Evolutionary conservation across 2,329 filamentous ascomycete genomes (phyloP).

Genomic region (Chaetomiaceae sp.): DNA sequence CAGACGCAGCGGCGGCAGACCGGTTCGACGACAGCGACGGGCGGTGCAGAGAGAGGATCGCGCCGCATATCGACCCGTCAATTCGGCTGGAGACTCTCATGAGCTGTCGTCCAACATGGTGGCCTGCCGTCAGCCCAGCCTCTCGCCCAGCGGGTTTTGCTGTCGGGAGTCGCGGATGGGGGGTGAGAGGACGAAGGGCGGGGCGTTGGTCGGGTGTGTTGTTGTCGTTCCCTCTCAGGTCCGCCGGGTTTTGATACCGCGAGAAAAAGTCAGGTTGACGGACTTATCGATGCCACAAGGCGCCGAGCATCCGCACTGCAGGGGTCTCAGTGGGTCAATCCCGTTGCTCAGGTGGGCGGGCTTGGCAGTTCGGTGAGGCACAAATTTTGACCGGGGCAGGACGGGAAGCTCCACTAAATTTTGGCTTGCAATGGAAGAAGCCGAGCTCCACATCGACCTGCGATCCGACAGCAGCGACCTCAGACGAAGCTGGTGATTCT

Average conservation of each 20-base stretch:
- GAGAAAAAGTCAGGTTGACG: slow-evolving; percentile 17
- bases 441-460: slow-evolving; percentile 11
- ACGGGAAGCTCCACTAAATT: slow-evolving; percentile 7
- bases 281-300: slow-evolving; percentile 13
- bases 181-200: background rate
- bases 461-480: slow-evolving; percentile 7
- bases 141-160: slow-evolving; percentile 20
- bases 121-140: slow-evolving; percentile 30
- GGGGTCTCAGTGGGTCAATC: background rate
- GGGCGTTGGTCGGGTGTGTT: background rate
- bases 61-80: slow-evolving; percentile 56
- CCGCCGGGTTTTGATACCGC: slow-evolving; percentile 5
- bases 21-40: slow-evolving; percentile 35
- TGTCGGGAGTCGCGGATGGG: background rate
- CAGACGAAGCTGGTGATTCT: background rate
- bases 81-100: slow-evolving; percentile 58
- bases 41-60: slow-evolving; percentile 48
- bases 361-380: slow-evolving; percentile 10
- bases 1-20: slow-evolving; percentile 16
- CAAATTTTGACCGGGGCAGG: slow-evolving; percentile 19
- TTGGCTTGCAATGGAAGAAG: slow-evolving; percentile 12
- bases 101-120: slow-evolving; percentile 52
- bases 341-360: too few species aligned
- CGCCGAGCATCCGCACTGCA: background rate
- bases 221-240: slow-evolving; percentile 7